Evolutionary conservation across 1,139 yeast genomes (phyloP), one percentile per base, ranked within the genome.

Genomic region (Sugiyamaella neomexicana): DNA sequence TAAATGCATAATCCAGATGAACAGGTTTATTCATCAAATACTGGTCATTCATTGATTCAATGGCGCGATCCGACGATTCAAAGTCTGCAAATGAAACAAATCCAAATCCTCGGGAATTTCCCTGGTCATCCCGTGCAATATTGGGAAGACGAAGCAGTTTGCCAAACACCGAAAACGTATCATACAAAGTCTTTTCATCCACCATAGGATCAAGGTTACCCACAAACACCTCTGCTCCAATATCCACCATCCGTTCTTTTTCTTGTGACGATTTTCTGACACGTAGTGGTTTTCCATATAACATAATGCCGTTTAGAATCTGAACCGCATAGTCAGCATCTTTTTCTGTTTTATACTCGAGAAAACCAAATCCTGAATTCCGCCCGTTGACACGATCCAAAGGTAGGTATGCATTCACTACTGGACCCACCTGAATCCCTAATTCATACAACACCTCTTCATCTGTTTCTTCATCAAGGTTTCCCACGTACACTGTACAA

Each of bases 351-450:
- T 76, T 72, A 63, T 87, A 85, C 66, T 89, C 95, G 1, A 88
- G 85, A 71, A 93, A 93, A 10, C 96, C 98, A 71, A 77, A 93
- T 15, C 97, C 98, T 65, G 86, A 95, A 64, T 86, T 90, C 1
- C 80, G 75, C 58, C 81, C 81, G 42, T 82, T 73, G 4, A 89
- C 77, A 60, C 91, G 76, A 66, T 90, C 97, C 63, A 82, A 83
- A 4, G 98, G 98, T 62, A 93, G 75, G 61, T 85, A 79, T 10
- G 93, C 77, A 34, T 81, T 76, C 48, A 75, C 75, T 4, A 93
- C 79, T 0, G 97, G 96, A 0, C 95, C 95, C 52, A 89, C 85
- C 68, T 93, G 99, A 10, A 88, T 72, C 69, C 90, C 85, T 34
- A 93, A 76, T 68, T 93, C 99, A 66, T 85, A 89, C 49, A 95